phyloP scores from a whole-genome alignment of 257 asterid species.

The Dorcoceras hygrometricum region DNA sequence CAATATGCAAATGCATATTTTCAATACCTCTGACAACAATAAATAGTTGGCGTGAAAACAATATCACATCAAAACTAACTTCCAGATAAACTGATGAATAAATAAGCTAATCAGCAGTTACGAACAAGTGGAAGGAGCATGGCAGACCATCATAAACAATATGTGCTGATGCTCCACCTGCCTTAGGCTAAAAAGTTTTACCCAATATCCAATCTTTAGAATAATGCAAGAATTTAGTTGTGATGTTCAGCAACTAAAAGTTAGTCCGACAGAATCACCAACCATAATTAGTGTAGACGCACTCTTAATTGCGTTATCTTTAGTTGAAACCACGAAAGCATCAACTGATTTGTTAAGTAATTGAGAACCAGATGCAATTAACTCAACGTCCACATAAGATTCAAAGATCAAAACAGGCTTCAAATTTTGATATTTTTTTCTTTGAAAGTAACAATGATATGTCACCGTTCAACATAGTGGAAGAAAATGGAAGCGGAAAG shows the following conservation, averaged over 20 bases:
- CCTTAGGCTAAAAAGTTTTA: not conserved
- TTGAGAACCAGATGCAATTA: not conserved
- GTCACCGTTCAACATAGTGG: not conserved
- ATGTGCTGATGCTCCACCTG: not conserved
- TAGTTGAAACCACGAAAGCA: not conserved
- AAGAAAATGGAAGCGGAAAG: constrained; percentile 3
- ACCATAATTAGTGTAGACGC: not conserved
- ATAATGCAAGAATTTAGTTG: not conserved
- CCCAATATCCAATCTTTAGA: not conserved
- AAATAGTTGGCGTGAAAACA: too few species aligned
- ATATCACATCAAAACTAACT: not conserved
- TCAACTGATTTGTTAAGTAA: too few species aligned
- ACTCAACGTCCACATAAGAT: too few species aligned
- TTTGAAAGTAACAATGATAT: not conserved
- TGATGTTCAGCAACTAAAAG: not conserved
- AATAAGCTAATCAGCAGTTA: not conserved
- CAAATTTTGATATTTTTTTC: not conserved
- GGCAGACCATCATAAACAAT: not conserved
- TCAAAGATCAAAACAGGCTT: constrained; percentile 2
- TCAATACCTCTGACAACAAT: too few species aligned
- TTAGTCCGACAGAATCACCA: too few species aligned
- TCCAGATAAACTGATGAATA: not conserved
- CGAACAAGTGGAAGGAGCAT: not conserved
- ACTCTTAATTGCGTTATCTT: not conserved
- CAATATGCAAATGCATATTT: too few species aligned